phyloP scores from a whole-genome alignment of 805 yeast species.

The Sungouiella blattae region DNA sequence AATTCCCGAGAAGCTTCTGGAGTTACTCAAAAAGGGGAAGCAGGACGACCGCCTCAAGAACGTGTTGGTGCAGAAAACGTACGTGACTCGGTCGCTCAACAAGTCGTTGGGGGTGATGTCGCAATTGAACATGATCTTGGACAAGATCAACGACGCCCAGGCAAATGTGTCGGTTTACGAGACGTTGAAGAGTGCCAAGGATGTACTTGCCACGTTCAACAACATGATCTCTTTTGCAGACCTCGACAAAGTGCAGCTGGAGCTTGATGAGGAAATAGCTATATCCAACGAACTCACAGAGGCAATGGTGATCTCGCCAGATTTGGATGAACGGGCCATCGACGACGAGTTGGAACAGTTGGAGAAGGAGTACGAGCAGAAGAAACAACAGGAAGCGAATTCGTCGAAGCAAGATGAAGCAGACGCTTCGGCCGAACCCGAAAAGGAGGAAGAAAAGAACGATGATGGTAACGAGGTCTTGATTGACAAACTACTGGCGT shows the following conservation, averaged over 20 bases:
- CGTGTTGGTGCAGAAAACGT: conserved; percentile 15
- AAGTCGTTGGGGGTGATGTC: conserved; percentile 13
- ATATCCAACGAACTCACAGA: conserved; percentile 26
- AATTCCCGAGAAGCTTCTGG: conserved; percentile 14
- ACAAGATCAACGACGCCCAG: conserved; percentile 35
- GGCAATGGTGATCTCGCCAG: conserved; percentile 14
- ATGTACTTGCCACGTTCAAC: conserved; percentile 27
- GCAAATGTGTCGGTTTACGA: conserved; percentile 23
- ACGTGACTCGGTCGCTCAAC: conserved; percentile 15
- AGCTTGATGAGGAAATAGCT: conserved; percentile 28
- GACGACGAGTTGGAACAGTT: conserved; percentile 28
- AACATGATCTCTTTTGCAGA: conserved; percentile 23
- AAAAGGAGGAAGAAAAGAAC: too few species aligned
- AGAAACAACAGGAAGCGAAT: not conserved
- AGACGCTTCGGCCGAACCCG: too few species aligned
- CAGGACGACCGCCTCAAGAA: conserved; percentile 16
- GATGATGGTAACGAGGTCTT: too few species aligned
- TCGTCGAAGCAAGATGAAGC: conserved; percentile 1
- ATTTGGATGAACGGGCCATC: conserved; percentile 23
- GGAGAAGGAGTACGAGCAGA: conserved; percentile 14
- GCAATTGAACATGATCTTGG: conserved; percentile 22
- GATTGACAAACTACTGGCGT: too few species aligned
- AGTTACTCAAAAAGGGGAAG: conserved; percentile 13
- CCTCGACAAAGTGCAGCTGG: conserved; percentile 23
- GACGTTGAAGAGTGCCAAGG: conserved; percentile 24